Evolutionary conservation across 1,284 basidiomycete species (phyloP).

Genomic region (Naganishia liquefaciens): DNA sequence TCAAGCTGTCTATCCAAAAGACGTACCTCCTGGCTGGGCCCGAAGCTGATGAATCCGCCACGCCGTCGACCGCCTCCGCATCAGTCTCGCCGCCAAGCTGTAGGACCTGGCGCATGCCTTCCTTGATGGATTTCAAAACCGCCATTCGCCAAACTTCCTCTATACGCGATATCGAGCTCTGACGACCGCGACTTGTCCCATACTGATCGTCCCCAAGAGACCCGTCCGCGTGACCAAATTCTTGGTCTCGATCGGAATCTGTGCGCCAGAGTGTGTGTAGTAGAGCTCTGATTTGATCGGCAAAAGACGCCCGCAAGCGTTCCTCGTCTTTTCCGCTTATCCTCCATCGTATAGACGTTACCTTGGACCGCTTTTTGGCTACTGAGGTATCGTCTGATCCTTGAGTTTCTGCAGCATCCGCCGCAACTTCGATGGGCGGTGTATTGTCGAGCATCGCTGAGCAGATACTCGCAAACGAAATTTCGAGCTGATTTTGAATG

Average conservation of each 20-base stretch:
- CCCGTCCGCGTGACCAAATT: not conserved
- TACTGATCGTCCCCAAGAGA: not conserved
- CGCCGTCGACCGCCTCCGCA: slow-evolving; percentile 61
- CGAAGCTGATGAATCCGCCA: slow-evolving; percentile 40
- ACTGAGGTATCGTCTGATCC: not conserved
- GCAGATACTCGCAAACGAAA: slow-evolving; percentile 20
- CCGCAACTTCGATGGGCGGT: slow-evolving; percentile 9
- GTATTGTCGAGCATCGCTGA: slow-evolving; percentile 15
- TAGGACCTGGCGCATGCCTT: slow-evolving; percentile 55
- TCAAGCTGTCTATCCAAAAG: slow-evolving; percentile 36
- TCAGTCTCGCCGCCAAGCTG: slow-evolving; percentile 36
- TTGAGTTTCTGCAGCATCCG: not conserved
- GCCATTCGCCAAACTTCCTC: slow-evolving; percentile 67
- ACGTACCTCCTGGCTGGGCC: slow-evolving; percentile 52
- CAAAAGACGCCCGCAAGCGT: slow-evolving; percentile 3
- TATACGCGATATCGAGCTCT: slow-evolving; percentile 44
- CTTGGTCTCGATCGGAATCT: not conserved
- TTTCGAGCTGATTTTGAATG: slow-evolving; percentile 18
- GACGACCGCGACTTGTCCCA: not conserved
- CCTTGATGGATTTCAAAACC: slow-evolving; percentile 63
- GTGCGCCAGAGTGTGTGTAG: slow-evolving; percentile 19
- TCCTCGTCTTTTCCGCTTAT: slow-evolving; percentile 6
- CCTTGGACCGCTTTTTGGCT: not conserved
- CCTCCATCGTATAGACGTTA: not conserved
- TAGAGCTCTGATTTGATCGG: slow-evolving; percentile 8